These are phyloP conservation scores for Fonsecaea nubica DNA, from an alignment of 2,329 filamentous ascomycete genomes.

Conservation along the genomic window DNA sequence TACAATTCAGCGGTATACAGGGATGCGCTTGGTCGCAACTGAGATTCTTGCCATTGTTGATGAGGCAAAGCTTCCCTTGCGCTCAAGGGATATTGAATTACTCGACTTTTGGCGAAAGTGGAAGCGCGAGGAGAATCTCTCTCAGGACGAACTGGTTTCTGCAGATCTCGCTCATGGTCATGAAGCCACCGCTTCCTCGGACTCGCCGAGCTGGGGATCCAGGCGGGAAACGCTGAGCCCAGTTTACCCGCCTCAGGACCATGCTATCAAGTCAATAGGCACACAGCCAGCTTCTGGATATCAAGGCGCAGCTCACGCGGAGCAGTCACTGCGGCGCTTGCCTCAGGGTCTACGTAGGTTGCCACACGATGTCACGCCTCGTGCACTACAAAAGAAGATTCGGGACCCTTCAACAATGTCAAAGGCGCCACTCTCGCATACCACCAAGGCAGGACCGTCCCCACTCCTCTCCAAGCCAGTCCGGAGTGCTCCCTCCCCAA, in stretches of 20 bases:
- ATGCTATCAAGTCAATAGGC: neutral
- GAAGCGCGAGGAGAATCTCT: neutral
- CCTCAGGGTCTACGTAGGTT: neutral
- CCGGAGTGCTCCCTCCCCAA: neutral
- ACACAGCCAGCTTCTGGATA: neutral
- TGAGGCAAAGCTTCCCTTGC: conserved; percentile 23
- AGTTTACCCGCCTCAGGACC: neutral
- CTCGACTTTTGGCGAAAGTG: conserved; percentile 10
- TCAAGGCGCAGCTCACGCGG: neutral
- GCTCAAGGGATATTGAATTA: conserved; percentile 6
- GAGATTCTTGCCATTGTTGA: conserved; percentile 22
- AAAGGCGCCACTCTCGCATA: neutral
- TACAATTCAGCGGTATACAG: conserved; percentile 9
- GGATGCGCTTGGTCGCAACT: conserved; percentile 12
- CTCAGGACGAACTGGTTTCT: neutral
- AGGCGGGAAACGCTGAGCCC: neutral
- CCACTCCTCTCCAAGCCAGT: neutral
- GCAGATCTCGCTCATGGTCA: neutral
- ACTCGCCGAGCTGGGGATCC: neutral
- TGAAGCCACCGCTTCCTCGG: neutral
- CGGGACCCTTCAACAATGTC: neutral
- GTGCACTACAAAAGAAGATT: neutral
- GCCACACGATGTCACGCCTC: neutral
- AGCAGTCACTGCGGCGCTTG: neutral
- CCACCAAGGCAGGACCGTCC: neutral